phyloP scores from a whole-genome alignment of 371 early-diverging fungal species.

The Parasitella parasitica region DNA sequence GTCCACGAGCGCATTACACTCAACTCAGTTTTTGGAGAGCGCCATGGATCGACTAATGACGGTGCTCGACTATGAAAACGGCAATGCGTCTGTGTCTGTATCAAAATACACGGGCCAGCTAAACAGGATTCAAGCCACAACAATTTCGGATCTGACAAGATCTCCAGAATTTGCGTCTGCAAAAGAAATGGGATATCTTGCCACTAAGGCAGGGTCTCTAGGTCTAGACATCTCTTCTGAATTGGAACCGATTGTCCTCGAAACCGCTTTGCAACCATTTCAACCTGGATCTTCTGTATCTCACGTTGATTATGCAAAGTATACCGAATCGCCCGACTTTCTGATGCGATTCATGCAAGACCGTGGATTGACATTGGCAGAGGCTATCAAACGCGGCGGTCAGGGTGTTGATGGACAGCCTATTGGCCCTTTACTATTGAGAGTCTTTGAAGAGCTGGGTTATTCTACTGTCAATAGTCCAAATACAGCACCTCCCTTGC shows the following conservation, averaged over 20 bases:
- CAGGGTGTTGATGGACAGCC: conserved; percentile 21
- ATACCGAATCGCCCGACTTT: conserved; percentile 47
- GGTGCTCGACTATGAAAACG: not conserved
- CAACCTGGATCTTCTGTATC: conserved; percentile 51
- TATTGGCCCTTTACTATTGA: conserved; percentile 35
- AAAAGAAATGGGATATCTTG: conserved; percentile 9
- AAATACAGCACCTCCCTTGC: not conserved
- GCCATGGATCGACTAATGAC: conserved; percentile 18
- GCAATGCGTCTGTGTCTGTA: not conserved
- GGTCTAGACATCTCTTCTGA: conserved; percentile 9
- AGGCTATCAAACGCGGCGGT: conserved; percentile 14
- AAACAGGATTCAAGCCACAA: conserved; percentile 3
- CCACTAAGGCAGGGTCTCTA: conserved; percentile 3
- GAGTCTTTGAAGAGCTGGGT: conserved; percentile 36
- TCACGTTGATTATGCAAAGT: conserved; percentile 46
- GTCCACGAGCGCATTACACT: conserved; percentile 1
- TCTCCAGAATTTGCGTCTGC: conserved; percentile 15
- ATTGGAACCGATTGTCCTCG: conserved; percentile 14
- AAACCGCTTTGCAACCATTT: conserved; percentile 38
- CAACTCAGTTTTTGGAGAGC: conserved; percentile 16
- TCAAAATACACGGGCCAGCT: conserved; percentile 8
- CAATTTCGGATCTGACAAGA: not conserved
- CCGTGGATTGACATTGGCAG: conserved; percentile 23
- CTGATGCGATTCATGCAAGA: conserved; percentile 53
- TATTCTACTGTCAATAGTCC: conserved; percentile 19